phyloP scores from a whole-genome alignment of 2,329 filamentous ascomycete species.

The Talaromyces piceae region DNA sequence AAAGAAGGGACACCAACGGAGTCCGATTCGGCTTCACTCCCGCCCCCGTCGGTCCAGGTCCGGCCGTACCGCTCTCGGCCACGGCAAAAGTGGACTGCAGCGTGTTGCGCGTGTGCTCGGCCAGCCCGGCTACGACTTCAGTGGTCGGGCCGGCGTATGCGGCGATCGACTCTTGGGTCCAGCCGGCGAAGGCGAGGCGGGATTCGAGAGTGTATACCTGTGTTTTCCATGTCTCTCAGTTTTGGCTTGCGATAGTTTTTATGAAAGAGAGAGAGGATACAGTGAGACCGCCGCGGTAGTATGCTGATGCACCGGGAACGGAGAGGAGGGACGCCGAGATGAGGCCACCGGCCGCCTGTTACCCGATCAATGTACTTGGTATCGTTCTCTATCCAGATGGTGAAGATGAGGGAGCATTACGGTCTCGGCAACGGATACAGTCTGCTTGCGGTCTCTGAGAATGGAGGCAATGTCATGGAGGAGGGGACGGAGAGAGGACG shows the following conservation, averaged over 20 bases:
- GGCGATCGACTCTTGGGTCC: constrained; percentile 48
- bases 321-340: constrained; percentile 53
- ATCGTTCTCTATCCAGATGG: background rate
- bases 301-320: constrained; percentile 49
- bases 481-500: constrained; percentile 33
- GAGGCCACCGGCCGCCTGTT: constrained; percentile 54
- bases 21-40: constrained; percentile 47
- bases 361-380: background rate
- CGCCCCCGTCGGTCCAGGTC: constrained; percentile 54
- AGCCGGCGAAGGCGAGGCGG: constrained; percentile 52
- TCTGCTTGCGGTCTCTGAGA: constrained; percentile 50
- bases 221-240: background rate
- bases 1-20: constrained; percentile 34
- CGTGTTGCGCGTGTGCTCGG: constrained; percentile 49
- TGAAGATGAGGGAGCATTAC: constrained; percentile 24
- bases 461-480: constrained; percentile 45
- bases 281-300: constrained; percentile 57
- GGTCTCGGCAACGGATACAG: constrained; percentile 55
- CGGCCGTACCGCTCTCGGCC: constrained; percentile 57
- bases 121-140: constrained; percentile 49
- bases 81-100: constrained; percentile 52
- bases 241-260: background rate
- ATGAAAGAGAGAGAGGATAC: constrained; percentile 17
- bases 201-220: constrained; percentile 52
- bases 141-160: constrained; percentile 54